These are phyloP conservation scores for Skeletonema tropicum DNA, from an alignment of 108 stramenopile species.

Conservation along the genomic window DNA sequence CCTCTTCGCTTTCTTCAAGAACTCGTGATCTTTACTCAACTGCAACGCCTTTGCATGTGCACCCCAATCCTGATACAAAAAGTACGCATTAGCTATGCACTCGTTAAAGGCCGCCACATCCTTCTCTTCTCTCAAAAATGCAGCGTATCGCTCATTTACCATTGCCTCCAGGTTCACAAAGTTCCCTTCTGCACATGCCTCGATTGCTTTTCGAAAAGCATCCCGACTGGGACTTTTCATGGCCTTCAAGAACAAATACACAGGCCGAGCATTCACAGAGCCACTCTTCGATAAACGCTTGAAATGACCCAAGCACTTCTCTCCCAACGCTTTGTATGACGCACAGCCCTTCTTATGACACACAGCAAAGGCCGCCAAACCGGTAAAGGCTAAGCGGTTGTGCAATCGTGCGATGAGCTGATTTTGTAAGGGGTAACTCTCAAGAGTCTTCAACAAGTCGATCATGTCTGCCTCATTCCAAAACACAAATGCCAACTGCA, in stretches of 20 bases:
- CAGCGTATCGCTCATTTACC: conserved; percentile 36
- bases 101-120: neutral
- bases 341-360: neutral
- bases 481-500: conserved; percentile 6
- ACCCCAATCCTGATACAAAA: conserved; percentile 45
- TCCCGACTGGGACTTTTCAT: conserved; percentile 15
- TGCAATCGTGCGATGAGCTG: conserved; percentile 3
- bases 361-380: conserved; percentile 2
- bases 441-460: conserved; percentile 2
- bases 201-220: conserved; percentile 33
- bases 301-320: conserved; percentile 21
- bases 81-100: conserved; percentile 21
- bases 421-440: neutral
- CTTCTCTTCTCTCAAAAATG: conserved; percentile 14
- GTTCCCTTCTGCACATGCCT: conserved; percentile 18
- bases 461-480: conserved; percentile 7
- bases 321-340: conserved; percentile 7
- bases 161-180: conserved; percentile 39
- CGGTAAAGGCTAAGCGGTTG: conserved; percentile 6
- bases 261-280: conserved; percentile 35
- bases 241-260: conserved; percentile 22
- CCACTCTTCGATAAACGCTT: conserved; percentile 20
- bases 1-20: neutral
- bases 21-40: conserved; percentile 8
- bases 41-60: conserved; percentile 14